phyloP scores from a whole-genome alignment of 805 yeast species.

The Candida insectalens region DNA sequence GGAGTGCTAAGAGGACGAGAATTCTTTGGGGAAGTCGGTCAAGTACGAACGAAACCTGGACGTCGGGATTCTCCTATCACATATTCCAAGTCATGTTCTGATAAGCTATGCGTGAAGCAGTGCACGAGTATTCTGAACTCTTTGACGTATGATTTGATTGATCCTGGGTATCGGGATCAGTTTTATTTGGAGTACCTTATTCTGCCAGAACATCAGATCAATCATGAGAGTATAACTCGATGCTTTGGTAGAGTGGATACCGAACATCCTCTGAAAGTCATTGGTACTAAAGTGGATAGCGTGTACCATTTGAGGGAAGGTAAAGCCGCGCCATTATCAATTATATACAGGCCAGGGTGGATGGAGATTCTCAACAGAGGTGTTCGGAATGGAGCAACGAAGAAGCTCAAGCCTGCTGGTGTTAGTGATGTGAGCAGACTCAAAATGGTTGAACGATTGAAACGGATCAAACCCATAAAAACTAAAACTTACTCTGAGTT shows the following conservation, averaged over 20 bases:
- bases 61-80: slow-evolving; percentile 66
- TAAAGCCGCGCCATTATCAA: slow-evolving; percentile 17
- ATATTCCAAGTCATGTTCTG: slow-evolving; percentile 80
- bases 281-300: slow-evolving; percentile 9
- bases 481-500: slow-evolving; percentile 7
- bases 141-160: slow-evolving; percentile 27
- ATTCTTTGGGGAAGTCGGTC: slow-evolving; percentile 44
- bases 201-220: slow-evolving; percentile 27
- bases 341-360: slow-evolving; percentile 17
- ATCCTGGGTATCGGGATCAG: slow-evolving; percentile 18
- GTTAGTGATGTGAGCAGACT: slow-evolving; percentile 9
- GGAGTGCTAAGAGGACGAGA: slow-evolving; percentile 52
- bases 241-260: slow-evolving; percentile 29
- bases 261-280: slow-evolving; percentile 5
- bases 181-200: slow-evolving; percentile 40
- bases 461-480: neutral
- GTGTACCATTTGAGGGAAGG: slow-evolving; percentile 3
- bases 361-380: slow-evolving; percentile 40
- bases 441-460: slow-evolving; percentile 1
- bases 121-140: slow-evolving; percentile 42
- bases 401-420: slow-evolving; percentile 34
- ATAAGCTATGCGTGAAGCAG: slow-evolving; percentile 65
- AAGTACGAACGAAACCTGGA: slow-evolving; percentile 90
- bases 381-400: slow-evolving; percentile 48
- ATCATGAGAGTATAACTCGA: slow-evolving; percentile 24